These are phyloP conservation scores for Mycena kentingensis DNA, from an alignment of 768 basidiomycete genomes.

Conservation along the genomic window DNA sequence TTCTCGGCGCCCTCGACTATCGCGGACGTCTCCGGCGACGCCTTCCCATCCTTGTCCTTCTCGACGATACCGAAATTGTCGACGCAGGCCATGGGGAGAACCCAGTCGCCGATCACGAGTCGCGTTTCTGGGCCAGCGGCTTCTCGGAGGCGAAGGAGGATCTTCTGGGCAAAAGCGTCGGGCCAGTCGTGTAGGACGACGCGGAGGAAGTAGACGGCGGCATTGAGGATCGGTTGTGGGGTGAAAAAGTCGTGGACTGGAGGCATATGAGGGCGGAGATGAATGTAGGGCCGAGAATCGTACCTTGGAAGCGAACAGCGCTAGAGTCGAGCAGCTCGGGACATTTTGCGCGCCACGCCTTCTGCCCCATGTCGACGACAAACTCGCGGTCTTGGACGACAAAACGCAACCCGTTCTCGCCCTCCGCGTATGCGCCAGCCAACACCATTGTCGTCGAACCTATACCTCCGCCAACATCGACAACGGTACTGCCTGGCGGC, in stretches of 20 bases:
- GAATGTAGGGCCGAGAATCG: constrained; percentile 5
- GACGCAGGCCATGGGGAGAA: constrained; percentile 70
- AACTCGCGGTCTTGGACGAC: constrained; percentile 55
- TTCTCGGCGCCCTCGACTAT: constrained; percentile 55
- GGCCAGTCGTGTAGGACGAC: constrained; percentile 82
- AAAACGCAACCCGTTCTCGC: constrained; percentile 36
- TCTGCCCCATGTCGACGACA: constrained; percentile 47
- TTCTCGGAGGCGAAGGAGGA: constrained; percentile 46
- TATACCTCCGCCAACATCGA: constrained; percentile 65
- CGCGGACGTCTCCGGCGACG: too few relatives aligned
- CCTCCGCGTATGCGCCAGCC: constrained; percentile 31
- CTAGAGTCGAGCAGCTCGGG: constrained; percentile 59
- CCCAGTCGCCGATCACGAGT: constrained; percentile 70
- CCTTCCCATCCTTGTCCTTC: constrained; percentile 7
- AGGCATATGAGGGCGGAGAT: background rate
- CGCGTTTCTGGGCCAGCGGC: constrained; percentile 55
- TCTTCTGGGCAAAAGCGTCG: constrained; percentile 52
- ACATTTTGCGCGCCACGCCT: constrained; percentile 61
- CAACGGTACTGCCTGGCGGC: constrained; percentile 45
- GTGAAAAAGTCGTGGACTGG: constrained; percentile 75
- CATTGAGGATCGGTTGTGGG: constrained; percentile 53
- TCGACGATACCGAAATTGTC: constrained; percentile 40
- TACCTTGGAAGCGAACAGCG: constrained; percentile 57
- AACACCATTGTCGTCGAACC: constrained; percentile 46
- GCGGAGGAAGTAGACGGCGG: constrained; percentile 70